phyloP scores from a whole-genome alignment of 1,284 basidiomycete species.

The Cryptococcus amylolentus region DNA sequence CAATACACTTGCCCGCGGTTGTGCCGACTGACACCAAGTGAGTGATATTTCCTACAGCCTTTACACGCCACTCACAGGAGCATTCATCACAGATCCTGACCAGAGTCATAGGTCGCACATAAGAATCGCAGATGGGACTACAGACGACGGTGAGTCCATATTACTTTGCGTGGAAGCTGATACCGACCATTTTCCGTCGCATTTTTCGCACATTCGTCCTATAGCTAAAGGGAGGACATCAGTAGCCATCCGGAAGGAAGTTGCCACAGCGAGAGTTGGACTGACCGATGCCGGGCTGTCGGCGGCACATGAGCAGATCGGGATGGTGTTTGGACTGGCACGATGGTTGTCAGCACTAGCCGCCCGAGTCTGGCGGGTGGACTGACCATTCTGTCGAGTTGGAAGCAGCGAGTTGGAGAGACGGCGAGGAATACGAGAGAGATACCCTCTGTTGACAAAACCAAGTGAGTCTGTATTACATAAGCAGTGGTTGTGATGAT shows the following conservation, averaged over 20 bases:
- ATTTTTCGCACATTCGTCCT: conserved; percentile 96
- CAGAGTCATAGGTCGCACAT: conserved; percentile 94
- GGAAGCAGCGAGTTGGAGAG: too few species aligned
- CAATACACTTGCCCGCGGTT: conserved; percentile 94
- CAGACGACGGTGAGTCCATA: not conserved
- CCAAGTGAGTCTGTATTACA: too few species aligned
- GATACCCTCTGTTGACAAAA: too few species aligned
- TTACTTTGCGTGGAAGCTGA: not conserved
- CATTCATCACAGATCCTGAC: conserved; percentile 99
- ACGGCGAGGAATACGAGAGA: too few species aligned
- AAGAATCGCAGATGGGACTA: conserved; percentile 98
- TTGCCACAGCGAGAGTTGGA: conserved; percentile 12
- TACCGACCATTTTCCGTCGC: conserved; percentile 95
- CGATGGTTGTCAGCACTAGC: not conserved
- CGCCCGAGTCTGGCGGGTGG: conserved; percentile 18
- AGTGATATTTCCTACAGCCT: not conserved
- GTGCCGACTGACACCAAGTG: conserved; percentile 63
- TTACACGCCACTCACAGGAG: conserved; percentile 59
- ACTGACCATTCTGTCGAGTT: too few species aligned
- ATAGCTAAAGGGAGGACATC: conserved; percentile 60
- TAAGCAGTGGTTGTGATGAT: too few species aligned
- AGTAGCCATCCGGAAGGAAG: not conserved
- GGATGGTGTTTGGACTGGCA: conserved; percentile 16
- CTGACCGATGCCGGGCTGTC: conserved; percentile 90
- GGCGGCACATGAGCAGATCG: conserved; percentile 94